These are phyloP conservation scores for Pleurotus platypus DNA, from an alignment of 768 basidiomycete species.

Conservation along the genomic window DNA sequence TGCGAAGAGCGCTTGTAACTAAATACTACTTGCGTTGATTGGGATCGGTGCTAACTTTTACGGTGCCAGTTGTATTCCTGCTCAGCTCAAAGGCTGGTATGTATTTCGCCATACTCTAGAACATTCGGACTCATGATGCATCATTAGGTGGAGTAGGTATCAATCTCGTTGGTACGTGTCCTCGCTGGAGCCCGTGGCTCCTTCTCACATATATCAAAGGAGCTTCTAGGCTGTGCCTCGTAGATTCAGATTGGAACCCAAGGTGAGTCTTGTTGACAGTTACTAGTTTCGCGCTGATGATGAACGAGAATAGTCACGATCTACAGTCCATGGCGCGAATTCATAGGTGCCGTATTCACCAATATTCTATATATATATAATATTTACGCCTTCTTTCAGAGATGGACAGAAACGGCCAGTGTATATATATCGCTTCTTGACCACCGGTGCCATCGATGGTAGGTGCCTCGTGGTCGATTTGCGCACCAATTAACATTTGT, in stretches of 20 bases:
- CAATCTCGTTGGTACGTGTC: conserved; percentile 73
- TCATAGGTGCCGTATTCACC: conserved; percentile 57
- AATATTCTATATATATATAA: conserved; percentile 6
- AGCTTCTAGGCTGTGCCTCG: conserved; percentile 79
- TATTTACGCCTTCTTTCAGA: conserved; percentile 32
- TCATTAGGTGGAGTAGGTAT: conserved; percentile 82
- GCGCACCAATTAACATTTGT: conserved; percentile 4
- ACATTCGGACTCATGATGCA: too few species aligned
- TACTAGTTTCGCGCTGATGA: neutral
- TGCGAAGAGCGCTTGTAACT: conserved; percentile 69
- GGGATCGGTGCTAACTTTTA: neutral
- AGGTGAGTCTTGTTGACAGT: conserved; percentile 39
- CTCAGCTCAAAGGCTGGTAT: conserved; percentile 84
- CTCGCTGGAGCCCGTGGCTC: neutral
- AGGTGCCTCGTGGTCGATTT: conserved; percentile 11
- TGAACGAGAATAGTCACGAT: conserved; percentile 58
- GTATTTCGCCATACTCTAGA: conserved; percentile 4
- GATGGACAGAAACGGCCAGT: conserved; percentile 94
- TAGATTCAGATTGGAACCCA: conserved; percentile 96
- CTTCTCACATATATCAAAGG: conserved; percentile 24
- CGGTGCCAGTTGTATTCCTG: conserved; percentile 75
- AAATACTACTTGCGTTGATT: neutral
- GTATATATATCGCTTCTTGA: conserved; percentile 84
- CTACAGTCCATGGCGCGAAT: conserved; percentile 97
- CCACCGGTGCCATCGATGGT: conserved; percentile 90